Evolutionary conservation across 192 early-diverging fungal species (phyloP).

Genomic region (Chytriomyces sp.): DNA sequence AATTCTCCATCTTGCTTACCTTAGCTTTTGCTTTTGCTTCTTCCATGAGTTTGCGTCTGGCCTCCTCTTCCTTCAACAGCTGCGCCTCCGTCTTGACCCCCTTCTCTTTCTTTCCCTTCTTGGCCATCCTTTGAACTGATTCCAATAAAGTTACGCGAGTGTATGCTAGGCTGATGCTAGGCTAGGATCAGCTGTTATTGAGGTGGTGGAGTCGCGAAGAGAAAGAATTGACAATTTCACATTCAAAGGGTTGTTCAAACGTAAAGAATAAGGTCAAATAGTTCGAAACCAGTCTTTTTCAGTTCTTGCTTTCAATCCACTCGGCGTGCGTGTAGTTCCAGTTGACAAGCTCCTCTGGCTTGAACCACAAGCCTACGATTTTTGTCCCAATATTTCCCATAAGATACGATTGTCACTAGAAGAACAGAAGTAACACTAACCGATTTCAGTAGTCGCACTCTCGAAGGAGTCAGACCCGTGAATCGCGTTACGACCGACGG

Average conservation of each 20-base stretch:
- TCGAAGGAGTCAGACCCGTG: slow-evolving; percentile 88
- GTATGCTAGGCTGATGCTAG: background rate
- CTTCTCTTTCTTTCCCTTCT: slow-evolving; percentile 57
- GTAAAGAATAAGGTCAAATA: too few species aligned
- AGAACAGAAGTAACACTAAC: background rate
- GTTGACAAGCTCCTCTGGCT: slow-evolving; percentile 2
- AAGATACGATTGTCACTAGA: background rate
- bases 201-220: background rate
- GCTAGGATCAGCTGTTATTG: background rate
- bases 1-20: too few species aligned
- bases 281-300: background rate
- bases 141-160: background rate
- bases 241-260: too few species aligned
- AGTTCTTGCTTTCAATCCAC: slow-evolving; percentile 74
- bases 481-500: slow-evolving; percentile 66
- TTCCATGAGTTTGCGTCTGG: slow-evolving; percentile 47
- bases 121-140: slow-evolving; percentile 22
- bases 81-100: slow-evolving; percentile 51
- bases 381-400: too few species aligned
- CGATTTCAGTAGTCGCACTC: slow-evolving; percentile 50
- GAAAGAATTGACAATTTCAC: too few species aligned
- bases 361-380: background rate
- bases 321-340: slow-evolving; percentile 54
- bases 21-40: slow-evolving; percentile 55
- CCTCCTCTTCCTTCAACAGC: slow-evolving; percentile 56